A percentile compares a stretch with the other conserved stretches of the same genome.
Evolutionary conservation across 768 basidiomycete species (phyloP).

Genomic region (Tulasnella sp.): DNA sequence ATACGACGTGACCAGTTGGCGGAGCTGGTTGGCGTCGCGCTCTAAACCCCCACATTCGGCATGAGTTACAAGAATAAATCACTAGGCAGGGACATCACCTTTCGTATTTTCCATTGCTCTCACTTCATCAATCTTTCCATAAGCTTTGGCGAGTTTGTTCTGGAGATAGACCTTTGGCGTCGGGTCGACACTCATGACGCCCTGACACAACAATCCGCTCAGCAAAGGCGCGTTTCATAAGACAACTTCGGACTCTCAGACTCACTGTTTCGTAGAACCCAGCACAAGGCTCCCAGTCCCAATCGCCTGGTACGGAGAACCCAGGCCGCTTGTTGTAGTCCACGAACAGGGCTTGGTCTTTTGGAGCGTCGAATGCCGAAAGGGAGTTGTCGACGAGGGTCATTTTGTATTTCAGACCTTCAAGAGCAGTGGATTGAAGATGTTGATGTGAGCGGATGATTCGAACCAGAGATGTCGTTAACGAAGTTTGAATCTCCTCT

Average conservation of each 20-base stretch:
- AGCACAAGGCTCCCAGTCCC: slow-evolving; percentile 63
- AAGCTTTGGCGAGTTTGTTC: slow-evolving; percentile 55
- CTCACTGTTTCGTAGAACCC: slow-evolving; percentile 67
- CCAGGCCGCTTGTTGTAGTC: slow-evolving; percentile 47
- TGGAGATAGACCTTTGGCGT: slow-evolving; percentile 69
- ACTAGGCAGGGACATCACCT: slow-evolving; percentile 33
- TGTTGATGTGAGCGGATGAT: slow-evolving; percentile 45
- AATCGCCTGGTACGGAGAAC: slow-evolving; percentile 54
- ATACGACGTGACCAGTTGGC: slow-evolving; percentile 37
- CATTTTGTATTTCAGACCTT: slow-evolving; percentile 31
- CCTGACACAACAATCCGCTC: slow-evolving; percentile 26
- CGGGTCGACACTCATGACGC: slow-evolving; percentile 50
- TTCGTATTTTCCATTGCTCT: slow-evolving; percentile 45
- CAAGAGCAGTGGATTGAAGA: slow-evolving; percentile 45
- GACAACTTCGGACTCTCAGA: background rate
- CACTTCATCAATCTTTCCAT: slow-evolving; percentile 53
- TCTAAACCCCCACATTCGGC: slow-evolving; percentile 23
- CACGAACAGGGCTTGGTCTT: slow-evolving; percentile 63
- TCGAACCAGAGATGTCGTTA: slow-evolving; percentile 43
- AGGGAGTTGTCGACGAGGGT: slow-evolving; percentile 35
- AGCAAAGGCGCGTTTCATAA: background rate
- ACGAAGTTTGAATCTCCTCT: slow-evolving; percentile 59
- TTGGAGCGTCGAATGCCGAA: slow-evolving; percentile 38
- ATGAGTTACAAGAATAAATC: background rate
- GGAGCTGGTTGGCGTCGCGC: slow-evolving; percentile 42